phyloP scores from a whole-genome alignment of 768 basidiomycete species.

The Pulveroboletus frians region DNA sequence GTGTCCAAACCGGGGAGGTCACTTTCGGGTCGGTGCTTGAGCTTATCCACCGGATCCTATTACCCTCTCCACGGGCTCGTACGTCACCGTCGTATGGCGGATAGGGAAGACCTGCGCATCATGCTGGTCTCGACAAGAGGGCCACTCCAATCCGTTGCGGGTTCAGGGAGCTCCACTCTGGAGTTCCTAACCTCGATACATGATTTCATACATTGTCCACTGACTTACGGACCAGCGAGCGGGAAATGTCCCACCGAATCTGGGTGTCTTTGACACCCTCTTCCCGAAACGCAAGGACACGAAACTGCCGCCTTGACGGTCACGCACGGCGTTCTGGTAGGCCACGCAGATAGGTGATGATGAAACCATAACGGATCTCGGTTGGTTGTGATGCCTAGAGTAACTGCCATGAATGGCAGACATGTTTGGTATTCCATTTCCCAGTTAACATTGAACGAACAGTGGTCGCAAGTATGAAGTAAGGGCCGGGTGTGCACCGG shows the following conservation, averaged over 20 bases:
- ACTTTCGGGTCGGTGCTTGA: conserved; percentile 10
- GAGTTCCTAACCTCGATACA: background rate
- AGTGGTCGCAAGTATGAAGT: background rate
- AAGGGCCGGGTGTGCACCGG: background rate
- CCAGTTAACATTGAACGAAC: background rate
- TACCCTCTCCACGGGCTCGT: background rate
- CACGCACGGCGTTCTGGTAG: background rate
- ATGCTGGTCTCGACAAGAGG: background rate
- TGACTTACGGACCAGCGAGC: background rate
- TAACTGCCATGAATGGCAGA: background rate
- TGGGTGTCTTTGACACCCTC: background rate
- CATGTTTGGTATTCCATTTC: background rate
- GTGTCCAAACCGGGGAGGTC: conserved; percentile 6
- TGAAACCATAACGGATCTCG: background rate
- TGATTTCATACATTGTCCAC: background rate
- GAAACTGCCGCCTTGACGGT: conserved; percentile 5
- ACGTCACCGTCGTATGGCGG: background rate
- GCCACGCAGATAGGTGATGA: background rate
- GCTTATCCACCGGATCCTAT: conserved; percentile 8
- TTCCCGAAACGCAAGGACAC: conserved; percentile 4
- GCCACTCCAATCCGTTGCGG: background rate
- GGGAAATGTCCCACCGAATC: background rate
- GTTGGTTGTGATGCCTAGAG: background rate
- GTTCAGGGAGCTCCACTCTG: background rate
- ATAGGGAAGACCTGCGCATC: background rate